These are phyloP conservation scores for Ilex aquifolium DNA, from an alignment of 257 asterid genomes.

Conservation along the genomic window DNA sequence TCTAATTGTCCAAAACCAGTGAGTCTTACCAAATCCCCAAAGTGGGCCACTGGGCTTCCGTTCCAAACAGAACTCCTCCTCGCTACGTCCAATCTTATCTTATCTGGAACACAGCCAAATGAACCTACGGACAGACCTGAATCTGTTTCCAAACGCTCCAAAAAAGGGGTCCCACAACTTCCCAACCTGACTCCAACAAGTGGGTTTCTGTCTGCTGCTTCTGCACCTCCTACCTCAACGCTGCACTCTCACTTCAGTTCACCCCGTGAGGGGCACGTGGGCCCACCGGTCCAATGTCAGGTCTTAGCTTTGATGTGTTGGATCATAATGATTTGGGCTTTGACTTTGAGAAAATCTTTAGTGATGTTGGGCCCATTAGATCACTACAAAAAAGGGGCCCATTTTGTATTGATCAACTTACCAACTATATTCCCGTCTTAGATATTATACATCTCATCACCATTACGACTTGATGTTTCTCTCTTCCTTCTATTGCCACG, in stretches of 20 bases:
- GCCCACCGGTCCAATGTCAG: slow-evolving; percentile 8
- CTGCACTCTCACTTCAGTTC: slow-evolving; percentile 3
- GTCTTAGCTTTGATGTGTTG: slow-evolving; percentile 9
- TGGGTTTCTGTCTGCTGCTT: not conserved
- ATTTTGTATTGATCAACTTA: not conserved
- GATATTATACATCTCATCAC: not conserved
- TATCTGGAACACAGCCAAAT: not conserved
- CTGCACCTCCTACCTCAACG: slow-evolving; percentile 1
- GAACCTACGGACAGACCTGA: not conserved
- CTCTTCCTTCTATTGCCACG: not conserved
- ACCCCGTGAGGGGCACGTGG: slow-evolving; percentile 31
- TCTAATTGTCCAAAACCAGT: no score
- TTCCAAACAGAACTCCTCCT: no score
- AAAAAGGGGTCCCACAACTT: not conserved
- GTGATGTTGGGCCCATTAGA: not conserved
- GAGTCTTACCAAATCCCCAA: no score
- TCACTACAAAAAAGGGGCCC: not conserved
- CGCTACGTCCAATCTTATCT: no score
- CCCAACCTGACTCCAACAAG: not conserved
- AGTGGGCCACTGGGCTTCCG: no score
- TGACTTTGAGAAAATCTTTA: slow-evolving; percentile 16
- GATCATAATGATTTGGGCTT: slow-evolving; percentile 21
- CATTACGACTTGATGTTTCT: not conserved
- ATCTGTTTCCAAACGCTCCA: slow-evolving; percentile 4
- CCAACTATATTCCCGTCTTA: not conserved